Conservation (phyloP, 2,329 filamentous ascomycete genomes). For the Aspergillus pseudotamarii region DNA sequence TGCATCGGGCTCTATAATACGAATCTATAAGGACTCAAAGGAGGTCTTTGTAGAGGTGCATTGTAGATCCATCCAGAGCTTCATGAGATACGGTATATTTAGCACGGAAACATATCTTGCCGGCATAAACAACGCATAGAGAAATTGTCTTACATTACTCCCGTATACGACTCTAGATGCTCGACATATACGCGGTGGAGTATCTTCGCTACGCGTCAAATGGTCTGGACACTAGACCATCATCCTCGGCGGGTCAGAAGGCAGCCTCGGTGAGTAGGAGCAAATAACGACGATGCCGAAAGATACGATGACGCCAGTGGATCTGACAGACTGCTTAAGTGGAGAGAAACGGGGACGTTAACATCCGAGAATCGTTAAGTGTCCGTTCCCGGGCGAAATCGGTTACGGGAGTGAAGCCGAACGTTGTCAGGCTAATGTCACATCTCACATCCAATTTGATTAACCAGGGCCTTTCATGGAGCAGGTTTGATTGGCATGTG, state of each 20-base stretch:
- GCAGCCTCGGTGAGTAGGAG: background rate
- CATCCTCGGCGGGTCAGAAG: background rate
- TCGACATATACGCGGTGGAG: background rate
- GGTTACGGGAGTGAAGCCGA: background rate
- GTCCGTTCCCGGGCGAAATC: background rate
- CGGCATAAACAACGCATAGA: background rate
- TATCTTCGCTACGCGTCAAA: background rate
- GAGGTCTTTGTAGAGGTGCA: background rate
- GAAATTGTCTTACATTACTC: background rate
- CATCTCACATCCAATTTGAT: background rate
- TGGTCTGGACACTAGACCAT: background rate
- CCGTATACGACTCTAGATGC: background rate
- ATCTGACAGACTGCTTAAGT: background rate
- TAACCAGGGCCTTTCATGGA: background rate
- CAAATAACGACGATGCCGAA: background rate
- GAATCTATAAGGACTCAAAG: background rate
- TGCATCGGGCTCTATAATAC: background rate
- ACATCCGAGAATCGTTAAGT: background rate
- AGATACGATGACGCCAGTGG: background rate
- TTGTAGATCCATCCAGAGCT: background rate
- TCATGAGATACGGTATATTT: background rate
- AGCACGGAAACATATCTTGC: background rate
- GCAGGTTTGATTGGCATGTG: background rate
- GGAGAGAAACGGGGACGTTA: background rate
- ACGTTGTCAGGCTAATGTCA: background rate